phyloP scores from a whole-genome alignment of 1,284 basidiomycete genomes.

The Apiotrichum laibachii region DNA sequence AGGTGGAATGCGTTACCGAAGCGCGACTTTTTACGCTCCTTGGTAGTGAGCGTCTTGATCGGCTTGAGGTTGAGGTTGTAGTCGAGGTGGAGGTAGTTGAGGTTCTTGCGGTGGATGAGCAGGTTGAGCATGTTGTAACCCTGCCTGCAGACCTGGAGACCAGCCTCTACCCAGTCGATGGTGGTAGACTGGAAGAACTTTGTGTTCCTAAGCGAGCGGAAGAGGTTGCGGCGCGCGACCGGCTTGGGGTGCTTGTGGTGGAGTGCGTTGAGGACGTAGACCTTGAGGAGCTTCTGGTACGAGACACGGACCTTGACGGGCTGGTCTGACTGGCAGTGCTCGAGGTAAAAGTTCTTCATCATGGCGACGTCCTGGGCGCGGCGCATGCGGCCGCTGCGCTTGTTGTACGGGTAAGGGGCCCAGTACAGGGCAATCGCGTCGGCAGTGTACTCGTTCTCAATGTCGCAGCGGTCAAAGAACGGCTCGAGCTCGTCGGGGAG shows the following conservation, averaged over 20 bases:
- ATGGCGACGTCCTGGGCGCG: conserved; percentile 93
- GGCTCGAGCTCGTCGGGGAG: conserved; percentile 77
- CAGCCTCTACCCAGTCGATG: conserved; percentile 98
- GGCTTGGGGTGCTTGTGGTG: conserved; percentile 87
- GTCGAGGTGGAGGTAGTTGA: conserved; percentile 72
- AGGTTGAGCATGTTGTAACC: conserved; percentile 99
- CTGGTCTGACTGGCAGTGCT: conserved; percentile 95
- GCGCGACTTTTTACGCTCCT: conserved; percentile 98
- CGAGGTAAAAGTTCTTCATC: conserved; percentile 96
- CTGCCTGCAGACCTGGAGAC: conserved; percentile 95
- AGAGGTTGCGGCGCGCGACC: conserved; percentile 96
- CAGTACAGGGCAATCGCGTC: conserved; percentile 98
- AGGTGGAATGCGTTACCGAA: conserved; percentile 98
- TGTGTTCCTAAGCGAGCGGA: conserved; percentile 92
- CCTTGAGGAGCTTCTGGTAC: conserved; percentile 97
- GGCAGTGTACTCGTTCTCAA: conserved; percentile 89
- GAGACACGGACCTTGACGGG: conserved; percentile 98
- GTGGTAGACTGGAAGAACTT: conserved; percentile 99
- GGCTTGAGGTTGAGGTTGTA: conserved; percentile 67
- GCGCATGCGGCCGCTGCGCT: conserved; percentile 87
- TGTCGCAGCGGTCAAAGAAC: conserved; percentile 74
- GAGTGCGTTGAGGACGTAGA: conserved; percentile 91
- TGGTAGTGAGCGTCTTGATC: conserved; percentile 98
- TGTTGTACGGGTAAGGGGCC: conserved; percentile 94
- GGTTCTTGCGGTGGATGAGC: conserved; percentile 97